Base-by-base conservation (phyloP, 2,329 filamentous ascomycete species). In the Triangularia verruculosa region DNA sequence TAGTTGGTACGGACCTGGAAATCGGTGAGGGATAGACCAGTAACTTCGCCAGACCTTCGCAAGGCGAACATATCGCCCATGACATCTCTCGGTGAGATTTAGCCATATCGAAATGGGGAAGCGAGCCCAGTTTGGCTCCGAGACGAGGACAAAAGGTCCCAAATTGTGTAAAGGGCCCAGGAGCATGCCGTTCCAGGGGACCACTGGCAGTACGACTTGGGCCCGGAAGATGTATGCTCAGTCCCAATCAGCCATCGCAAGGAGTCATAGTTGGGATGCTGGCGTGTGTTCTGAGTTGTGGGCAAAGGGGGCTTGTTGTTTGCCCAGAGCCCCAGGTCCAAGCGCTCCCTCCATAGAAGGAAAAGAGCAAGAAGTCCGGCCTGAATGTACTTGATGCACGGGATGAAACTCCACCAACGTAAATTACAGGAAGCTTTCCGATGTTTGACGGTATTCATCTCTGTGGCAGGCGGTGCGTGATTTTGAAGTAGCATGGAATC, bases 261-360 rank as follows among this genome's bases (percentile, higher is more conserved):
- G 39, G 39, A 47, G 39, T 47, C 39, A 47, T 20, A n/a, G 39
- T 47, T 20, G 39, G 20, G n/a, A 20, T 20, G n/a, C 39, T 9
- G 39, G n/a, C 39, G 5, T 47, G n/a, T 17, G 20, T 47, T 27
- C 6, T 6, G n/a, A 17, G 8, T 24, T 12, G 22, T 54, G 51
- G 51, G 51, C 51, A 54, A 54, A 54, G 22, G 51, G 15, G 51
- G 51, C 51, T 54, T 52, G 12, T n/a, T 54, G 20, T n/a, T 54
- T 54, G 51, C 51, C 51, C 51, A 54, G 51, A 15, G 22, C 22
- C 39, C 51, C 11, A 28, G 51, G 22, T 28, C 51, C 20, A 54
- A 27, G 51, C 51, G 51, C 17, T 15, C 11, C 15, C n/a, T n/a
- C 25, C 25, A 17, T 0, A 6, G 15, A 15, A 15, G 2, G 22